Percentiles rank a stretch among this genome's conserved stretches.
Evolutionary conservation across 2,329 filamentous ascomycete species (phyloP).

Genomic region (Fusarium musae): DNA sequence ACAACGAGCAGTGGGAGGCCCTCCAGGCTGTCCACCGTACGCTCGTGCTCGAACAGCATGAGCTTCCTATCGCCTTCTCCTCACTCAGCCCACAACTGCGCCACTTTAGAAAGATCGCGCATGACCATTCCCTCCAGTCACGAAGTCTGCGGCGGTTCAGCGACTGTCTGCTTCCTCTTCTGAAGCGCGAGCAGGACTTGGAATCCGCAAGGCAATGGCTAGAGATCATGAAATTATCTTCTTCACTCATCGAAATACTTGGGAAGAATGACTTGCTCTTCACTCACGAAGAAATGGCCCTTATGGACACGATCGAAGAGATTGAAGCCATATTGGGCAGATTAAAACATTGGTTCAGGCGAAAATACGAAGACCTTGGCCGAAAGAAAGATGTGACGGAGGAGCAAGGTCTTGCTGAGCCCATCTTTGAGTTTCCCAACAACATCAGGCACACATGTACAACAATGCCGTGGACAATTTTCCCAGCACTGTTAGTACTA

Average conservation of each 20-base stretch:
- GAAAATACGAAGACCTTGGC: rapidly evolving
- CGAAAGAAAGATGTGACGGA: not conserved
- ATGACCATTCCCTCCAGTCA: rapidly evolving
- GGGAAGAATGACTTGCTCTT: not conserved
- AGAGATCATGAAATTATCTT: rapidly evolving
- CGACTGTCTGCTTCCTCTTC: rapidly evolving
- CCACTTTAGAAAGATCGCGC: rapidly evolving
- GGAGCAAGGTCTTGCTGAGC: not conserved
- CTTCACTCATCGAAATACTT: not conserved
- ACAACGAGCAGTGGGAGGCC: rapidly evolving
- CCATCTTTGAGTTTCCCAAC: not conserved
- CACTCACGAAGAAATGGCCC: rapidly evolving
- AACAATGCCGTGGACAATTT: not conserved
- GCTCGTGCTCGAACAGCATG: rapidly evolving
- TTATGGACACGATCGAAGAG: not conserved
- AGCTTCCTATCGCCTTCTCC: rapidly evolving
- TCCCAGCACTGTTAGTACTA: not conserved
- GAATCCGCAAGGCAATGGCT: not conserved
- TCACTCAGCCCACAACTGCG: rapidly evolving
- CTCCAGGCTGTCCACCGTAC: rapidly evolving
- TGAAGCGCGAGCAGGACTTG: not conserved
- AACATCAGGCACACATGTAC: not conserved
- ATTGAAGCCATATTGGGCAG: rapidly evolving
- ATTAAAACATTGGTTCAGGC: rapidly evolving
- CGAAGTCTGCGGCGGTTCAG: rapidly evolving